Base-by-base conservation (phyloP, 202 grass and related monocot genomes). In the Brachypodium distachyon region DNA sequence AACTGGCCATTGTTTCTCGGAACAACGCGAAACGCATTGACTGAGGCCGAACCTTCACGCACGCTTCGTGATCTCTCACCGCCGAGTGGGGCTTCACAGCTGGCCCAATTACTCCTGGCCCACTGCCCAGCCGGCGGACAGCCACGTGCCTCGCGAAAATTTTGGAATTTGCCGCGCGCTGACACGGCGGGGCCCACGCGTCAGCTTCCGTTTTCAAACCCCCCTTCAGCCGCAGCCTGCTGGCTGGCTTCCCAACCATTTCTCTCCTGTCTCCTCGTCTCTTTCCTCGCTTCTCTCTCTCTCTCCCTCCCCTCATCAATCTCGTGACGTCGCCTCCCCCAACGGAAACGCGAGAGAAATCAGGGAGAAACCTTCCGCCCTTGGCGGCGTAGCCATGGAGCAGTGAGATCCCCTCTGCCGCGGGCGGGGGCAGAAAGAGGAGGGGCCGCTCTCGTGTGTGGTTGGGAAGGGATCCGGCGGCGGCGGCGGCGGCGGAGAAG, bases 101-200 rank as follows among this genome's bases (percentile, higher is more conserved):
- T n/a, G n/a, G n/a, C n/a, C n/a, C n/a, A n/a, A n/a, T n/a, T n/a
- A n/a, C n/a, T n/a, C n/a, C n/a, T n/a, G n/a, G n/a, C n/a, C n/a
- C n/a, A n/a, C n/a, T n/a, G n/a, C n/a, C n/a, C n/a, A n/a, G 29
- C 36, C 27, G 27, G 14, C 7, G 28, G 7, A 33, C 59, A 10
- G 16, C 10, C 50, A 79, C 68, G 67, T 61, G 83, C 68, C 77
- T 51, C 70, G 76, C 17, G 16, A 62, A 76, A 38, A 37, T 76
- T 81, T 85, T 61, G 84, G 77, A 86, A 9, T 37, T 86, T 86
- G 84, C 84, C 84, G 84, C 84, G 77, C 84, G 62, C 53, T 46
- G 36, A 18, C 34, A 11, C 34, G 16, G 0, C 0, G 14, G 77
- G 83, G 19, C 62, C 83, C 77, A 46, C 77, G 34, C 5, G 83